Evolutionary conservation across 2,329 filamentous ascomycete genomes (phyloP), one percentile per base, ranked within the genome.

Genomic region (Penicillium fuscoglaucum): DNA sequence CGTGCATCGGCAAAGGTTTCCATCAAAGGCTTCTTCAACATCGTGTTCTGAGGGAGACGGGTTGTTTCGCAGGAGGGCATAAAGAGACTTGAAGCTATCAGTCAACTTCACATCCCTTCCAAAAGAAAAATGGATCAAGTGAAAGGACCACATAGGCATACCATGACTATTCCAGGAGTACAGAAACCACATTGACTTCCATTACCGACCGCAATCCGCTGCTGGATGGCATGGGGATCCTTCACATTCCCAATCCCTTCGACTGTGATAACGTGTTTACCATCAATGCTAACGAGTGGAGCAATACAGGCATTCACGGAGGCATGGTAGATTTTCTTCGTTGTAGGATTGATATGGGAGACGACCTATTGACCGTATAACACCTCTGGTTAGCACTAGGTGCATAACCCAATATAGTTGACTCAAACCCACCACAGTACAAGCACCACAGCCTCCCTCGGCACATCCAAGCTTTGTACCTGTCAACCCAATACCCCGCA

Each of bases 181-280:
- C 95, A 99, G 77, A 99, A 99, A 1, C 93, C 88, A 74, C 88
- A 99, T 74, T 99, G 93, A 66, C 91, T 96, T 49, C 95, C 95
- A 78, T 96, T 95, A 33, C 89, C 86, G 76, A 90, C 90, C 19
- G 95, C 93, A 68, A 99, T 90, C 48, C 95, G 85, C 78, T 98
- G 92, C 73, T 98, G 95, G 4, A 89, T 82, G 2, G 93, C 90
- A 78, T 99, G 95, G 6, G 95, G 95, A 43, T 83, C 86, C 74
- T 95, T 89, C 29, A 90, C 87, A 72, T 89, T 90, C 12, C 95
- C 95, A 68, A 99, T 97, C 7, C 95, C 95, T 77, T 99, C 95
- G 41, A 99, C 88, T 3, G 95, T 99, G 72, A 99, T 93, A 70
- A 98, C 91, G 83, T 99, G 95, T 74, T 99, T 99, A 45, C 95